phyloP scores from a whole-genome alignment of 2,329 filamentous ascomycete species.

The Pseudomassariella vexata region DNA sequence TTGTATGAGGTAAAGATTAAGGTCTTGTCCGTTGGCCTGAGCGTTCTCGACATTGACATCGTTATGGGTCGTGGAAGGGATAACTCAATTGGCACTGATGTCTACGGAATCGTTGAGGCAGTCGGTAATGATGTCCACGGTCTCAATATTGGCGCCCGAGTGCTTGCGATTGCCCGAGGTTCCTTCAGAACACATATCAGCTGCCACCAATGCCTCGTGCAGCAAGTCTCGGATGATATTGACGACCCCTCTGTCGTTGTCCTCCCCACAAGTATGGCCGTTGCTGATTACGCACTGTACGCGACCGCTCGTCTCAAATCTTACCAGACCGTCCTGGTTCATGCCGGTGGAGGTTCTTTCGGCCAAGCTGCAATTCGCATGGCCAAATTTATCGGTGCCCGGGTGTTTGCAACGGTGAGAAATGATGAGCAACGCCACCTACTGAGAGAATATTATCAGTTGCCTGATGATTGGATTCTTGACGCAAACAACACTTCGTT shows the following conservation, averaged over 20 bases:
- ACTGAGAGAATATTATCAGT: constrained; percentile 24
- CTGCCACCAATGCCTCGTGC: constrained; percentile 30
- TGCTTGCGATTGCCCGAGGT: constrained; percentile 32
- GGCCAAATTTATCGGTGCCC: constrained; percentile 28
- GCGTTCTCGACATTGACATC: constrained; percentile 29
- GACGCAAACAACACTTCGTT: constrained; percentile 27
- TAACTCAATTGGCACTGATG: constrained; percentile 32
- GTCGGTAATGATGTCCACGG: constrained; percentile 25
- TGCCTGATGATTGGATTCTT: constrained; percentile 33
- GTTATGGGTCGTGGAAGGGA: constrained; percentile 25
- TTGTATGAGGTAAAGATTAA: constrained; percentile 33
- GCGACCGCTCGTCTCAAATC: constrained; percentile 18
- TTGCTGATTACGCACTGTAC: constrained; percentile 37
- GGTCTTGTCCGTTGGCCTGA: constrained; percentile 29
- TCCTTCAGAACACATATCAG: constrained; percentile 28
- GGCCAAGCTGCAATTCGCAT: constrained; percentile 39
- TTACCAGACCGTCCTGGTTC: constrained; percentile 33
- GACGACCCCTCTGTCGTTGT: constrained; percentile 12
- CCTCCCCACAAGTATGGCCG: constrained; percentile 31
- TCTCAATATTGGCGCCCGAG: constrained; percentile 31
- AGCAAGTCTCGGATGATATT: constrained; percentile 14
- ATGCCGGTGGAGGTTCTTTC: constrained; percentile 35
- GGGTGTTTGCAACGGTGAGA: constrained; percentile 35
- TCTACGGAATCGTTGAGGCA: constrained; percentile 29
- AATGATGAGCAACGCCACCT: constrained; percentile 28